Evolutionary conservation across 1,139 yeast species (phyloP).

Genomic region (Yamadazyma mexicana): DNA sequence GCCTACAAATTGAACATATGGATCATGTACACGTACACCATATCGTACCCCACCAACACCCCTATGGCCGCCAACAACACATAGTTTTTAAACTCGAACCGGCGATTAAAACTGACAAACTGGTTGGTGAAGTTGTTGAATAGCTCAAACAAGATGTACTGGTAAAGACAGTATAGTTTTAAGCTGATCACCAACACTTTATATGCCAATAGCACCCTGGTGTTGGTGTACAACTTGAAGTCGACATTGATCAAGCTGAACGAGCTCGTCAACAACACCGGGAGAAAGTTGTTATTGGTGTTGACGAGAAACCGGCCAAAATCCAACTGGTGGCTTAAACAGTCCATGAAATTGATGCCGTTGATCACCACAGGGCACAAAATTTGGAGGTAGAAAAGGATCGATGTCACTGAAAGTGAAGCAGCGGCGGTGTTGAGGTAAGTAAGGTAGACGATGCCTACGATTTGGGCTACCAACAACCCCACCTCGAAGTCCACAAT

Average conservation of each 20-base stretch:
- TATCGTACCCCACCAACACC: constrained; percentile 8
- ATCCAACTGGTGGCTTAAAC: background rate
- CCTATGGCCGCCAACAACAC: constrained; percentile 5
- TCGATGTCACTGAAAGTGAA: background rate
- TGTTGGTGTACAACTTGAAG: constrained; percentile 16
- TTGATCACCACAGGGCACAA: constrained; percentile 10
- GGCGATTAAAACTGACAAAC: constrained; percentile 2
- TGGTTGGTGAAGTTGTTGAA: constrained; percentile 11
- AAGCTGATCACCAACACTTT: constrained; percentile 19
- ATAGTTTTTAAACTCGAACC: constrained; percentile 4
- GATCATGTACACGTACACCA: background rate
- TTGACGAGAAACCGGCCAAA: constrained; percentile 7
- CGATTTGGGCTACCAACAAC: constrained; percentile 16
- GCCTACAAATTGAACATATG: too few species aligned
- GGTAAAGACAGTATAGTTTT: constrained; percentile 29
- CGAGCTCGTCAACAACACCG: constrained; percentile 29
- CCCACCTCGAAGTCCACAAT: constrained; percentile 12
- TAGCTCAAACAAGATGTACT: constrained; percentile 17
- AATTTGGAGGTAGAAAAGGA: constrained; percentile 8
- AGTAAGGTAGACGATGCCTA: background rate
- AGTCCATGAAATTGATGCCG: constrained; percentile 6
- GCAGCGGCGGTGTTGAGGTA: background rate
- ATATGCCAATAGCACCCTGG: constrained; percentile 11
- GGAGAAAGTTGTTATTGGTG: constrained; percentile 28
- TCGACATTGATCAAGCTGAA: constrained; percentile 21